phyloP scores from a whole-genome alignment of 306 rosid genomes.

The Astragalus membranaceus region DNA sequence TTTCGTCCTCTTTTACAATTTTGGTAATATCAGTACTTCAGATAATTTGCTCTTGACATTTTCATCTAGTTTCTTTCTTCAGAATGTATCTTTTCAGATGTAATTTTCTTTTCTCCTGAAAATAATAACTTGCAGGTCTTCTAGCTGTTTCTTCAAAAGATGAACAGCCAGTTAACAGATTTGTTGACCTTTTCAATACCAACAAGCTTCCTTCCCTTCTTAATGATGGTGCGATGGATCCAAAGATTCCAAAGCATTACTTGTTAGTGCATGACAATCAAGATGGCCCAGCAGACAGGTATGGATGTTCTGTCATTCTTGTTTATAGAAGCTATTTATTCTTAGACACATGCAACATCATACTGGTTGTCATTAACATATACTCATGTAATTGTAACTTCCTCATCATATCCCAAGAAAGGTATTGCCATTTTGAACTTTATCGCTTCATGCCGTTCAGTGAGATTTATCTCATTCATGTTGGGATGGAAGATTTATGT shows the following conservation, averaged over 20 bases:
- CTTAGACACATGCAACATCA: neutral
- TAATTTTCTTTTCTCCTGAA: constrained; percentile 14
- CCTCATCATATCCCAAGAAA: neutral
- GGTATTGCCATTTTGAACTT: neutral
- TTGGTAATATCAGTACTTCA: neutral
- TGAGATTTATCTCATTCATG: constrained; percentile 1
- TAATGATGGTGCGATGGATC: constrained; percentile 88
- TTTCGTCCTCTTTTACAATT: constrained; percentile 4
- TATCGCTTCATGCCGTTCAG: neutral
- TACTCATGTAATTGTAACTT: neutral
- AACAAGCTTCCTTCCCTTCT: constrained; percentile 83
- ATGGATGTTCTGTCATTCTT: constrained; percentile 21
- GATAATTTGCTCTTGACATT: neutral
- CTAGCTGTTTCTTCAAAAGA: constrained; percentile 91
- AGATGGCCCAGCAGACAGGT: constrained; percentile 76
- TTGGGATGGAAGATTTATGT: neutral
- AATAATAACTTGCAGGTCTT: constrained; percentile 59
- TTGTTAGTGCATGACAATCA: constrained; percentile 90
- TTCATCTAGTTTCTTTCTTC: constrained; percentile 8
- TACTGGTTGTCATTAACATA: neutral
- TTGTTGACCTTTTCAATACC: constrained; percentile 66
- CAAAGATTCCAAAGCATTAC: constrained; percentile 82
- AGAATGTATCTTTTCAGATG: neutral
- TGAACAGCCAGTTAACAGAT: constrained; percentile 76
- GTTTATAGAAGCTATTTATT: constrained; percentile 7